Evolutionary conservation across 306 rosid species (phyloP).

Genomic region (Ormosia emarginata): DNA sequence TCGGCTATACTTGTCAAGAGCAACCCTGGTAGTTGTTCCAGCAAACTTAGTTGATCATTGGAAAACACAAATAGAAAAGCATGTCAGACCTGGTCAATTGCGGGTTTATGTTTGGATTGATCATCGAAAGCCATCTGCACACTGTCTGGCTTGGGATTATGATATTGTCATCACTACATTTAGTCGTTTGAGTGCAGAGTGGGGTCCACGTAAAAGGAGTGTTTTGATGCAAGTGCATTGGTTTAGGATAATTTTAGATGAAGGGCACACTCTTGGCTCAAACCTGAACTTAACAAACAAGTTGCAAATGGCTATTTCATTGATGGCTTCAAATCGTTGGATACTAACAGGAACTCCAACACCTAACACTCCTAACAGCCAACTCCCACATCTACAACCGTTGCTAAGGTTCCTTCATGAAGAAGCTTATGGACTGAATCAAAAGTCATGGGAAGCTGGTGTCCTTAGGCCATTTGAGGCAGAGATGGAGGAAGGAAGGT

Average conservation of each 20-base stretch:
- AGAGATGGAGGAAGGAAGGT: constrained; percentile 93
- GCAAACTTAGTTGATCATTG: constrained; percentile 89
- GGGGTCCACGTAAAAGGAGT: constrained; percentile 78
- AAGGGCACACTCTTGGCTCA: constrained; percentile 98
- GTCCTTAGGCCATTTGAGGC: constrained; percentile 95
- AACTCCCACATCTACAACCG: constrained; percentile 88
- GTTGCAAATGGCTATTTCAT: constrained; percentile 95
- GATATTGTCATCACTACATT: constrained; percentile 94
- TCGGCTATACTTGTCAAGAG: constrained; percentile 83
- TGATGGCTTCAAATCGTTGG: constrained; percentile 92
- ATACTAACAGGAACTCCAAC: constrained; percentile 97
- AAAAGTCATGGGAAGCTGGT: constrained; percentile 94
- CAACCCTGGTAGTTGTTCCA: constrained; percentile 92
- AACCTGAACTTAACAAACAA: constrained; percentile 86
- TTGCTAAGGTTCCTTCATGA: constrained; percentile 94
- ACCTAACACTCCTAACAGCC: constrained; percentile 94
- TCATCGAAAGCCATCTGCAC: constrained; percentile 74
- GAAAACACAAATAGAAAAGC: constrained; percentile 89
- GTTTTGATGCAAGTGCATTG: constrained; percentile 84
- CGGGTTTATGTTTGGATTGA: constrained; percentile 72
- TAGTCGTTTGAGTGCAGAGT: constrained; percentile 91
- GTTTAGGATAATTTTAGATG: constrained; percentile 91
- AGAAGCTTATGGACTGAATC: constrained; percentile 85
- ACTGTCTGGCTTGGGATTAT: constrained; percentile 90
- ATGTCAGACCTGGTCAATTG: constrained; percentile 73